Evolutionary conservation across 1,284 basidiomycete species (phyloP).

Genomic region (Moesziomyces sp.): DNA sequence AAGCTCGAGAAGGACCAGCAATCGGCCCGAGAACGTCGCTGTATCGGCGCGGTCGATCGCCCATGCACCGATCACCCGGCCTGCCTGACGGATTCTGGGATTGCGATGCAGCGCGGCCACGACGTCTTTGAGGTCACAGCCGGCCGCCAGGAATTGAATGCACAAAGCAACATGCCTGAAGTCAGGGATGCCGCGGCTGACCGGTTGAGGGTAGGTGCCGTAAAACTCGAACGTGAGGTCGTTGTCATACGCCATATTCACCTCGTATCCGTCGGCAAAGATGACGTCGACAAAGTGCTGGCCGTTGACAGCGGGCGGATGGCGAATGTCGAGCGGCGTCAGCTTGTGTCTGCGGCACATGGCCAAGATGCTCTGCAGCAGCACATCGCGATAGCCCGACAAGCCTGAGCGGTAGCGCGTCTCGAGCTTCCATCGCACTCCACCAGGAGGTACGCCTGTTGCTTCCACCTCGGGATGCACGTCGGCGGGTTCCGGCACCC

Average conservation of each 20-base stretch:
- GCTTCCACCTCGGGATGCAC: constrained; percentile 10
- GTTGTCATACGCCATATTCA: constrained; percentile 19
- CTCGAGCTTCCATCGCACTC: constrained; percentile 31
- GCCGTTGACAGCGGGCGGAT: constrained; percentile 1
- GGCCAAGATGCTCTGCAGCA: constrained; percentile 32
- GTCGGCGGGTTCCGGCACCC: too few relatives aligned
- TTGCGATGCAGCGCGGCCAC: neutral
- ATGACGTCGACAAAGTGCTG: constrained; percentile 25
- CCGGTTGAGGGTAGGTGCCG: constrained; percentile 20
- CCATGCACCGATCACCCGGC: constrained; percentile 23
- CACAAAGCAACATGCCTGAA: constrained; percentile 19
- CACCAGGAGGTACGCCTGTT: constrained; percentile 16
- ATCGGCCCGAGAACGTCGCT: constrained; percentile 18
- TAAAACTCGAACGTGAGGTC: constrained; percentile 35
- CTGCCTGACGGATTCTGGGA: constrained; percentile 11
- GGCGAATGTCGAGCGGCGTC: constrained; percentile 27
- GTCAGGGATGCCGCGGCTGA: constrained; percentile 13
- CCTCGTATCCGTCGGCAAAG: constrained; percentile 21
- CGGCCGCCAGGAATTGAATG: constrained; percentile 32
- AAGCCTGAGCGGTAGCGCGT: constrained; percentile 19
- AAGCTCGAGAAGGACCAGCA: constrained; percentile 34
- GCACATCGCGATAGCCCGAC: constrained; percentile 25
- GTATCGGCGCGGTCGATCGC: constrained; percentile 12
- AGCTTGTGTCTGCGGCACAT: constrained; percentile 25
- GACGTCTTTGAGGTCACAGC: constrained; percentile 3